Evolutionary conservation across 495 filamentous ascomycete genomes (phyloP), one percentile per base, ranked within the genome.

Genomic region (Talaromyces borbonicus): DNA sequence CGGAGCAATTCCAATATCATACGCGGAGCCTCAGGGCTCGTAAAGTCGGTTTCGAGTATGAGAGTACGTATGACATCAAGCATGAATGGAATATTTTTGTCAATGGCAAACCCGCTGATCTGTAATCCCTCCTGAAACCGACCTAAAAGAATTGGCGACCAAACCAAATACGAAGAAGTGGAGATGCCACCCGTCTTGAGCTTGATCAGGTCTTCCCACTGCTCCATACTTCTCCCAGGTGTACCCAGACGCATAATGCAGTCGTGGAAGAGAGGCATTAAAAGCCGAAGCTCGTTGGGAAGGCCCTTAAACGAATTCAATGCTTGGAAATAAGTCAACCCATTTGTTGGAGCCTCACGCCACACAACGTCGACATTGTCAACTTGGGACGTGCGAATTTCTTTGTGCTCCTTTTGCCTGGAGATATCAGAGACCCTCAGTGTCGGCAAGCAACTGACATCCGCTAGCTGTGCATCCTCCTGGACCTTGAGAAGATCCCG

Each of bases 201-300:
- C 55, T 95, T 96, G 56, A 97, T 96, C 31, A 87, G 65, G 58
- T 96, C 92, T 60, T 98, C 92, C 32, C 95, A 75, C 57, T 96
- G 77, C 59, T 95, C 93, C 87, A 95, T 95, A 0, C 84, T 78
- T 68, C 80, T 83, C 47, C 81, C 76, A 44, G 82, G 81, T 8
- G 92, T 97, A 19, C 92, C 92, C 11, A 98, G 70, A 22, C 92
- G 80, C 83, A 95, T 87, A 30, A 98, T 81, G 8, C 85, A 81
- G 58, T 95, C 88, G 26, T 85, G 87, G 58, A 97, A 98, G 8
- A 98, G 65, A 1, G 92, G 93, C 52, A 97, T 80, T 42, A 95
- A 70, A 49, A 84, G 66, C 27, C 93, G 77, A 22, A 98, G 74
- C 18, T 96, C 86, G 52, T 87, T 81, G 0, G 93, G 92, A 20